These are phyloP conservation scores for Amoebophrya sp. DNA, from an alignment of 169 alveolate species.

Conservation along the genomic window DNA sequence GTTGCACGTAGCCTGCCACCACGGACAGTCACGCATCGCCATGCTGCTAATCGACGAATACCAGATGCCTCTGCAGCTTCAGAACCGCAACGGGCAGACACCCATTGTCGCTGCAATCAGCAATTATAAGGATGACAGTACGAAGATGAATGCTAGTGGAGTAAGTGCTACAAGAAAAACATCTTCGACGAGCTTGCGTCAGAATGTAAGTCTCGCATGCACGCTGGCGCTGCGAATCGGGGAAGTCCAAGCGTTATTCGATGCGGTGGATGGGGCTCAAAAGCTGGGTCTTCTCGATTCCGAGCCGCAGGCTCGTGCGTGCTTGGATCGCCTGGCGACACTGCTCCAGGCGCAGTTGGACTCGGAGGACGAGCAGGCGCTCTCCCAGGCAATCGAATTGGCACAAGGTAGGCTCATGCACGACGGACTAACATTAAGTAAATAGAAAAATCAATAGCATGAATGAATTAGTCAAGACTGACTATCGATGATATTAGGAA, in stretches of 20 bases:
- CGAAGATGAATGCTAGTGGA: too few species aligned
- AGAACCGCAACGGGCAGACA: too few species aligned
- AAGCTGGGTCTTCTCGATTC: not conserved
- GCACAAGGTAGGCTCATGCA: not conserved
- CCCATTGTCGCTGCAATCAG: not conserved
- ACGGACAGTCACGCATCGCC: not conserved
- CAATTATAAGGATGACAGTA: too few species aligned
- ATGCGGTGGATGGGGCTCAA: not conserved
- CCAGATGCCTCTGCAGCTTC: too few species aligned
- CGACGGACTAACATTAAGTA: too few species aligned
- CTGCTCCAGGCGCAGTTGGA: not conserved
- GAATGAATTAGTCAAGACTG: too few species aligned
- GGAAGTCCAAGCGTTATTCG: not conserved
- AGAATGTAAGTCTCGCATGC: too few species aligned
- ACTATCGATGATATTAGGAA: too few species aligned
- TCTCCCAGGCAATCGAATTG: not conserved
- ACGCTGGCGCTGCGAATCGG: not conserved
- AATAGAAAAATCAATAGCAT: too few species aligned
- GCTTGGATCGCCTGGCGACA: not conserved
- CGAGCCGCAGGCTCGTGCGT: not conserved
- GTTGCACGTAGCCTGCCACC: not conserved
- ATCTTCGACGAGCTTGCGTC: too few species aligned
- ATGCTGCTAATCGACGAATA: not conserved
- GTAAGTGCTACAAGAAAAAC: too few species aligned
- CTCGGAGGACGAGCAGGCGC: not conserved